These are phyloP conservation scores for Penicillium sp. DNA, from an alignment of 2,329 filamentous ascomycete genomes.

Conservation along the genomic window DNA sequence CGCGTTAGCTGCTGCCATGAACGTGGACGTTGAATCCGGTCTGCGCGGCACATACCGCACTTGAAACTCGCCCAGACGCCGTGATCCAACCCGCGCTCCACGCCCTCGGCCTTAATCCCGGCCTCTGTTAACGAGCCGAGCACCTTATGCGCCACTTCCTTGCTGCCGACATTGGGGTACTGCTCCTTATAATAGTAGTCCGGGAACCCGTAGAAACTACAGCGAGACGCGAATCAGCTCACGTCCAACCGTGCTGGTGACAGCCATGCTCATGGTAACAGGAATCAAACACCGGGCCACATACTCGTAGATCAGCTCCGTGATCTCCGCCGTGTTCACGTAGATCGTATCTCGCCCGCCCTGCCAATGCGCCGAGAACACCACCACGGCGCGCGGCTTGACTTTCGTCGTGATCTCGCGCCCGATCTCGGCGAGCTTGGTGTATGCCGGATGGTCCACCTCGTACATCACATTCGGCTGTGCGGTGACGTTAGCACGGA, in stretches of 20 bases:
- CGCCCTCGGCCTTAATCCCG: conserved; percentile 59
- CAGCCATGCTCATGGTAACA: no score
- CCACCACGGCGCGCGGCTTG: conserved; percentile 68
- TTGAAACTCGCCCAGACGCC: conserved; percentile 71
- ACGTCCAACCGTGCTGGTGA: no score
- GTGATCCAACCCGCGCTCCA: conserved; percentile 67
- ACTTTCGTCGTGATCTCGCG: conserved; percentile 67
- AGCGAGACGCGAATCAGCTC: not conserved
- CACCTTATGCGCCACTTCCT: conserved; percentile 58
- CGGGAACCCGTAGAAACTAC: conserved; percentile 68
- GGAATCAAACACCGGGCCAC: conserved; percentile 8
- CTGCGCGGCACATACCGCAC: conserved; percentile 46
- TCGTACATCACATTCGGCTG: conserved; percentile 66
- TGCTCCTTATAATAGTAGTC: conserved; percentile 65
- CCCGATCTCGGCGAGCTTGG: conserved; percentile 63
- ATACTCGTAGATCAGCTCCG: conserved; percentile 67
- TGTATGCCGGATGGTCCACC: conserved; percentile 65
- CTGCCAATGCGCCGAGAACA: conserved; percentile 78
- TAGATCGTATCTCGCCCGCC: conserved; percentile 55
- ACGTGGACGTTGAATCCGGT: no score
- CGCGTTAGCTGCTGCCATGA: no score
- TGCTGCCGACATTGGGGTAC: conserved; percentile 63
- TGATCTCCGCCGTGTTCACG: conserved; percentile 64
- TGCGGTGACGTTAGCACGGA: not conserved
- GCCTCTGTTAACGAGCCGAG: conserved; percentile 54